Conservation (phyloP, 1,284 basidiomycete species). For the Rhodotorula sp. region DNA sequence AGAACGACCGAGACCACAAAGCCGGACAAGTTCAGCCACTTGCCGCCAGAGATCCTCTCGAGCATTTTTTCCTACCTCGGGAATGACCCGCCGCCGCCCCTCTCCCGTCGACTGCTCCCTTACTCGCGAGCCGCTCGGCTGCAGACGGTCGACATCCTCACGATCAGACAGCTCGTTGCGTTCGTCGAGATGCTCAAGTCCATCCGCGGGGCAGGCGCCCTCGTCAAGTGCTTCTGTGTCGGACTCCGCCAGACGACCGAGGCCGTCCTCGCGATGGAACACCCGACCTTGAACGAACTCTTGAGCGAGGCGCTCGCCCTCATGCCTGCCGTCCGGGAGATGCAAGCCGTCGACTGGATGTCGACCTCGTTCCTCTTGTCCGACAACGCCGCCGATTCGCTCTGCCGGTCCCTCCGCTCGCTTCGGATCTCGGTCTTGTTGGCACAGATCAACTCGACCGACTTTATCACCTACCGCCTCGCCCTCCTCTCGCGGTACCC, state of each 20-base stretch:
- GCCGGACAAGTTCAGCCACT: not conserved
- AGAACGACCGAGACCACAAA: not conserved
- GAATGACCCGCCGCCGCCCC: not conserved
- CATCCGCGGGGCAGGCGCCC: not conserved
- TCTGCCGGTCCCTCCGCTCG: not conserved
- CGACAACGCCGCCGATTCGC: not conserved
- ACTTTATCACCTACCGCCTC: conserved; percentile 26
- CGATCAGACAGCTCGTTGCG: not conserved
- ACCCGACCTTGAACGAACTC: not conserved
- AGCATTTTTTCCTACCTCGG: conserved; percentile 13
- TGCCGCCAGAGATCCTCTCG: conserved; percentile 19
- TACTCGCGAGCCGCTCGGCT: conserved; percentile 10
- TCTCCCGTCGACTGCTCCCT: conserved; percentile 13
- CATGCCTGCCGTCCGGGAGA: conserved; percentile 2
- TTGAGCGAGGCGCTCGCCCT: conserved; percentile 2
- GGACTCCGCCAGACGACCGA: conserved; percentile 2
- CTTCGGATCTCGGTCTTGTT: conserved; percentile 6
- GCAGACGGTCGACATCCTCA: not conserved
- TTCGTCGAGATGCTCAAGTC: not conserved
- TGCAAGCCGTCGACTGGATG: conserved; percentile 10
- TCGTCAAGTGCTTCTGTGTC: not conserved
- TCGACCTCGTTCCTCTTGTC: conserved; percentile 5
- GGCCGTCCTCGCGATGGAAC: conserved; percentile 3
- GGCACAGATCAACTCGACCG: conserved; percentile 11
- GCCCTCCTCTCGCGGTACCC: conserved; percentile 8